Evolutionary conservation across 31 red algal genomes (phyloP).

Genomic region (Porphyra umbilicalis): DNA sequence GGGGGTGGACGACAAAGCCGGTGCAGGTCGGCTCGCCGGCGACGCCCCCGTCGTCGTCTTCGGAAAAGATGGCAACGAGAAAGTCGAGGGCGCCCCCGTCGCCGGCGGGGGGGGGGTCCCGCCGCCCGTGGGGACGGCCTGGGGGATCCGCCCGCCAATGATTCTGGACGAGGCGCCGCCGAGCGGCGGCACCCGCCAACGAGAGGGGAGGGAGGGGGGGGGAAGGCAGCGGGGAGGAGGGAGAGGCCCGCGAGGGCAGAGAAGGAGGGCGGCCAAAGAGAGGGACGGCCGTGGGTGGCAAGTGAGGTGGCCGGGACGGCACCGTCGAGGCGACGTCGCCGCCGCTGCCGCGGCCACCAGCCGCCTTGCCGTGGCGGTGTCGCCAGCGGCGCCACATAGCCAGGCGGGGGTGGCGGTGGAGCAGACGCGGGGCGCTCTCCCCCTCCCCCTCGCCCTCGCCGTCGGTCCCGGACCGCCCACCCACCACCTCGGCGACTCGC

Average conservation of each 20-base stretch:
- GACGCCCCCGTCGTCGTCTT: not conserved
- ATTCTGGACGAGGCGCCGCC: not conserved
- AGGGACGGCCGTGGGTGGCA: not conserved
- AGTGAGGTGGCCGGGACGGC: not conserved
- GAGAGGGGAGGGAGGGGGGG: not conserved
- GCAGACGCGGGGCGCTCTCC: not conserved
- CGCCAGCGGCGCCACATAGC: not conserved
- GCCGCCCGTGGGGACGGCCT: not conserved
- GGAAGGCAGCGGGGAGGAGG: not conserved
- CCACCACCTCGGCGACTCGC: too few species aligned
- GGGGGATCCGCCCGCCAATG: not conserved
- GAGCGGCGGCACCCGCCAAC: not conserved
- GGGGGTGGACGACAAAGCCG: not conserved
- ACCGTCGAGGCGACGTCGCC: not conserved
- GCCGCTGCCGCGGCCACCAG: not conserved
- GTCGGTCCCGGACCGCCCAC: not conserved
- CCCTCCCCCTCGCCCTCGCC: not conserved
- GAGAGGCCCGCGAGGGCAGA: not conserved
- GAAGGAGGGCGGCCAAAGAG: not conserved
- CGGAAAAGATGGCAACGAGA: not conserved
- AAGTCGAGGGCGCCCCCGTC: not conserved
- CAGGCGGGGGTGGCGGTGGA: not conserved
- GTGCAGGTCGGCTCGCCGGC: not conserved
- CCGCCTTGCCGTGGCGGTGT: not conserved
- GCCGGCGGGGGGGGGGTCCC: not conserved